phyloP scores from a whole-genome alignment of 2,329 filamentous ascomycete species.

The Teratosphaeria viscida region DNA sequence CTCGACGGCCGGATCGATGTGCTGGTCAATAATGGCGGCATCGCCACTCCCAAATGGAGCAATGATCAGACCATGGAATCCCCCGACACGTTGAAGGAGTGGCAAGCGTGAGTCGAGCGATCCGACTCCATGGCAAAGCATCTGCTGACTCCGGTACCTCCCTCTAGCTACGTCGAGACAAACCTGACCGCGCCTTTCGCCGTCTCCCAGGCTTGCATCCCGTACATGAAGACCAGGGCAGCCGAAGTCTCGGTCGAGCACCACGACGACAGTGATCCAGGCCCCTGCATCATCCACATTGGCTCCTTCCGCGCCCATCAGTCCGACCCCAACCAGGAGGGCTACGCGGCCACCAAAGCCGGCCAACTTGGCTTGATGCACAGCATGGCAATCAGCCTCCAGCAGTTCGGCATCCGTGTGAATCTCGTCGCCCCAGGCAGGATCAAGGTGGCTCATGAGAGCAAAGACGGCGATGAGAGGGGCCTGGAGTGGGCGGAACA shows the following conservation, averaged over 20 bases:
- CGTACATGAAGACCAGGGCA: conserved; percentile 17
- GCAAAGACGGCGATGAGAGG: conserved; percentile 29
- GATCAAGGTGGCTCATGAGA: conserved; percentile 38
- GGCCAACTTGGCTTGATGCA: conserved; percentile 40
- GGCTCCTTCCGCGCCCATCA: conserved; percentile 40
- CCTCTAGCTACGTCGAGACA: conserved; percentile 24
- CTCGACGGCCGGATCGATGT: conserved; percentile 26
- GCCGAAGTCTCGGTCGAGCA: conserved; percentile 7
- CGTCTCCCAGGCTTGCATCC: conserved; percentile 20
- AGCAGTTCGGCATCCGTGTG: conserved; percentile 31
- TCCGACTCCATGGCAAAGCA: background rate
- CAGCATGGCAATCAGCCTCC: conserved; percentile 38
- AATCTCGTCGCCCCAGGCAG: conserved; percentile 42
- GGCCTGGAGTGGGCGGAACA: conserved; percentile 32
- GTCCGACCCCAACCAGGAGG: conserved; percentile 39
- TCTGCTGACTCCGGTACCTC: background rate
- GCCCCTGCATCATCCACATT: conserved; percentile 35
- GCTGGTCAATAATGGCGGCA: conserved; percentile 33
- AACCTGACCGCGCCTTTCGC: conserved; percentile 29
- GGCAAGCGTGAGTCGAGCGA: conserved; percentile 19
- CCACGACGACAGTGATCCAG: conserved; percentile 10
- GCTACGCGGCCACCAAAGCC: conserved; percentile 39
- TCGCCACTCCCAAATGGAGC: conserved; percentile 23
- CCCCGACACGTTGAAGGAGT: conserved; percentile 25
- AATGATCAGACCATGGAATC: conserved; percentile 23